These are phyloP conservation scores for Talaromyces stipitatus DNA, from an alignment of 495 filamentous ascomycete genomes.

Conservation along the genomic window DNA sequence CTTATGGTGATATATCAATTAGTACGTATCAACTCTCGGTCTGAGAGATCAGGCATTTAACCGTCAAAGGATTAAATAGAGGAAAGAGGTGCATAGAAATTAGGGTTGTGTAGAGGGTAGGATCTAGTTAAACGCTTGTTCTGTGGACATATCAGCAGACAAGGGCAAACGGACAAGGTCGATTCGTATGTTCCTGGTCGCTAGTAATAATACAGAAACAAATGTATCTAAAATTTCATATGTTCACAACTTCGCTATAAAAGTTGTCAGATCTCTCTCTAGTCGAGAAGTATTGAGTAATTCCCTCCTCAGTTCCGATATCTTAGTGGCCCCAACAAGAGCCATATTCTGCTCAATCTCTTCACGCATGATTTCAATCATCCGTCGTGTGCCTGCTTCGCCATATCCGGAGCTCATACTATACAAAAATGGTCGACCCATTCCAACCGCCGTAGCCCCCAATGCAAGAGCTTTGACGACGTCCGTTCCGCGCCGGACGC, in stretches of 20 bases:
- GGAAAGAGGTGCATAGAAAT: too few relatives aligned
- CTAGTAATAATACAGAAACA: not conserved
- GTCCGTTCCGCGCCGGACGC: slow-evolving; percentile 74
- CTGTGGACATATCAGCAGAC: too few relatives aligned
- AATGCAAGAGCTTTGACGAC: slow-evolving; percentile 84
- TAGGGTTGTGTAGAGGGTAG: too few relatives aligned
- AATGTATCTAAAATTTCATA: too few relatives aligned
- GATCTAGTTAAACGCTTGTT: too few relatives aligned
- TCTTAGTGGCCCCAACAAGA: slow-evolving; percentile 21
- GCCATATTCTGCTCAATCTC: slow-evolving; percentile 36
- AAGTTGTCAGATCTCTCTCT: slow-evolving; percentile 27
- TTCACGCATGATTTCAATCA: slow-evolving; percentile 25
- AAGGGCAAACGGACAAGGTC: too few relatives aligned
- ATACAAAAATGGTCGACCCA: slow-evolving; percentile 79
- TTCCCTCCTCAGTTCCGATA: slow-evolving; percentile 21
- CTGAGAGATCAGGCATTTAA: too few relatives aligned
- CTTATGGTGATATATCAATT: too few relatives aligned
- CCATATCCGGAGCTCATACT: slow-evolving; percentile 61
- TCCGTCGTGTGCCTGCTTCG: slow-evolving; percentile 22
- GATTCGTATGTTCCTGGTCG: not conserved
- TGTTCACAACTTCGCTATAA: slow-evolving; percentile 24
- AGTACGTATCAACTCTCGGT: too few relatives aligned
- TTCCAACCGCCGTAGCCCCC: slow-evolving; percentile 77
- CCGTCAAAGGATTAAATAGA: too few relatives aligned
- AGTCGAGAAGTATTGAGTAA: slow-evolving; percentile 29